Conservation (phyloP, 164 flowering plant species). For the Macadamia tetraphylla region DNA sequence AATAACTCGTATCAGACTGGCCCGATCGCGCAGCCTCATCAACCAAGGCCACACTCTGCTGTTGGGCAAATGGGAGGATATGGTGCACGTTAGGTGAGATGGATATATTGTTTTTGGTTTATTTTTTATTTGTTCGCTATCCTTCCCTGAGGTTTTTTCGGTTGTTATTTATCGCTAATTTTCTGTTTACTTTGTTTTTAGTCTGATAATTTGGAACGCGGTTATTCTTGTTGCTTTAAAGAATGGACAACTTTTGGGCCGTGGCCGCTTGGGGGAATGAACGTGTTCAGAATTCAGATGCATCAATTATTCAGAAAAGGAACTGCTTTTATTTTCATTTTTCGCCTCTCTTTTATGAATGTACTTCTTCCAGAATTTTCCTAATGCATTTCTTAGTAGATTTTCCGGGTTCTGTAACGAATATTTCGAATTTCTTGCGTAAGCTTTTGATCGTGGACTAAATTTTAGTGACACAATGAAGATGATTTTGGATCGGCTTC, state of each 20-base stretch:
- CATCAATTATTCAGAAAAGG: conserved; percentile 22
- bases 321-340: conserved; percentile 10
- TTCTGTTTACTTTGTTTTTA: conserved; percentile 14
- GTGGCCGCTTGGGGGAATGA: conserved; percentile 24
- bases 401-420: conserved; percentile 13
- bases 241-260: conserved; percentile 25
- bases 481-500: conserved; percentile 6
- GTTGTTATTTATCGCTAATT: conserved; percentile 12
- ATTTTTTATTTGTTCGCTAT: not conserved
- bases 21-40: conserved; percentile 14
- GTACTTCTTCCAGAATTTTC: conserved; percentile 15
- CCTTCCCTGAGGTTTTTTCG: not conserved
- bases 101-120: not conserved
- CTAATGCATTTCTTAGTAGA: conserved; percentile 8
- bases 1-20: conserved; percentile 13
- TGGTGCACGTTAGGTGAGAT: conserved; percentile 22
- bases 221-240: conserved; percentile 34
- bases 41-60: conserved; percentile 17
- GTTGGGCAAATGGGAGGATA: conserved; percentile 19
- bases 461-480: conserved; percentile 6
- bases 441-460: conserved; percentile 5
- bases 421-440: conserved; percentile 1
- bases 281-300: conserved; percentile 22
- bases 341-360: conserved; percentile 4
- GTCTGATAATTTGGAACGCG: conserved; percentile 22